These are phyloP conservation scores for Neurospora discreta DNA, from an alignment of 495 filamentous ascomycete species.

Conservation along the genomic window DNA sequence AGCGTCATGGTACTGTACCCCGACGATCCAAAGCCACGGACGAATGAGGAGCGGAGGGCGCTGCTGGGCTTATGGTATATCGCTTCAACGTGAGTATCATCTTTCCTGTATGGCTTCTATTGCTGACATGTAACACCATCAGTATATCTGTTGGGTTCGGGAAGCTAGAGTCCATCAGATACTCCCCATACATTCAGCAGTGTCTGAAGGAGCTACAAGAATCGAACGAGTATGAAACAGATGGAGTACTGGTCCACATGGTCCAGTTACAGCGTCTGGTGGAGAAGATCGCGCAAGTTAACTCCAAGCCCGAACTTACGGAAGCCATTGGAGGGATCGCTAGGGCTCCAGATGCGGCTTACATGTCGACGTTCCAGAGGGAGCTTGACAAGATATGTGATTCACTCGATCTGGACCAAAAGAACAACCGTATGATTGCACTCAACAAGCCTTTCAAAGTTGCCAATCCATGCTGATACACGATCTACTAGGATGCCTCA, in stretches of 20 bases:
- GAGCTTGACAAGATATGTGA: conserved; percentile 20
- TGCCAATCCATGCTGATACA: not conserved
- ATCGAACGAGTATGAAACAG: conserved; percentile 20
- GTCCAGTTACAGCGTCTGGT: conserved; percentile 29
- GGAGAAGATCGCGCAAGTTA: conserved; percentile 23
- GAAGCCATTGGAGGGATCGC: conserved; percentile 5
- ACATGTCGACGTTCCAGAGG: conserved; percentile 17
- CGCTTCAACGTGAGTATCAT: conserved; percentile 21
- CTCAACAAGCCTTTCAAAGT: not conserved
- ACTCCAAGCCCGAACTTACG: conserved; percentile 9
- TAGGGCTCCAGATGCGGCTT: conserved; percentile 12
- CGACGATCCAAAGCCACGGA: conserved; percentile 8
- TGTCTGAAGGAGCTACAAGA: conserved; percentile 24
- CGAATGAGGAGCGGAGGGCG: conserved; percentile 23
- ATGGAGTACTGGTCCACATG: conserved; percentile 21
- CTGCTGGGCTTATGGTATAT: conserved; percentile 33
- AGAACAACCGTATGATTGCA: not conserved
- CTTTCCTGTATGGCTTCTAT: conserved; percentile 6
- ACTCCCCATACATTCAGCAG: conserved; percentile 24
- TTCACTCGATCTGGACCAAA: conserved; percentile 6
- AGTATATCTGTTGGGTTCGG: not conserved
- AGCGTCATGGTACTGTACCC: conserved; percentile 9
- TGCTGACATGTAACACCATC: conserved; percentile 16
- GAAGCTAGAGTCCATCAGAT: conserved; percentile 19
- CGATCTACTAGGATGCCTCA: not conserved